Evolutionary conservation across 78 protist species (phyloP), one percentile per base, ranked within the genome.

Genomic region (Isochrysis galbana): DNA sequence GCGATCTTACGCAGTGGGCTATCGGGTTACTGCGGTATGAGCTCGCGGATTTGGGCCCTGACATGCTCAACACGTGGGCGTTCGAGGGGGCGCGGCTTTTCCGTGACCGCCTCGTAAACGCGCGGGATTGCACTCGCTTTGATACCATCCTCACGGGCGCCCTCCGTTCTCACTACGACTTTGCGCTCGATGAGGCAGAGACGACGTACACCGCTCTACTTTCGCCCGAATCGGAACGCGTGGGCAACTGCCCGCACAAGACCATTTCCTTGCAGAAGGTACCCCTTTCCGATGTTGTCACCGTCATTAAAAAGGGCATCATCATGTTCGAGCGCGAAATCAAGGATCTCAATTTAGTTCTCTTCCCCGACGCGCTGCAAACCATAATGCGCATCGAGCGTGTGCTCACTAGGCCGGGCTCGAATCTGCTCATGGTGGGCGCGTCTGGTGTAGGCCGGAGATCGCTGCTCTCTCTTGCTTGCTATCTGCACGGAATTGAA

Each of bases 1-100:
- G 98, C 34, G 97, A 96, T 78, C 67, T 97, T 39, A 95, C 98
- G 47, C n/a, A 45, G 21, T 95, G 97, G 97, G 87, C 74, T 21
- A 17, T 86, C 38, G 89, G 89, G 21, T 70, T 96, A 46, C 47
- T 92, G 90, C 87, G 94, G 39, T 93, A 93, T 92, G 92, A 93
- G 42, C 32, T 93, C 11, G 3, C 11, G 11, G 26, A 1, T 5
- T 2, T 41, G 25, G 5, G 42, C 34, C 34, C 34, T 32, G 5
- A 21, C 32, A 82, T 88, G 26, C 88, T 93, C 69, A 89, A 89
- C 44, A 78, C 29, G 41, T 46, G 90, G 80, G 44, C 92, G 29
- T 54, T 93, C 94, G 97, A 96, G 87, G 96, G 94, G 42, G 46
- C 61, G 72, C 74, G 96, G 41, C 11, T 93, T 41, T 95, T 97